These are phyloP conservation scores for Diplodia intermedia DNA, from an alignment of 2,329 filamentous ascomycete genomes.

Conservation along the genomic window DNA sequence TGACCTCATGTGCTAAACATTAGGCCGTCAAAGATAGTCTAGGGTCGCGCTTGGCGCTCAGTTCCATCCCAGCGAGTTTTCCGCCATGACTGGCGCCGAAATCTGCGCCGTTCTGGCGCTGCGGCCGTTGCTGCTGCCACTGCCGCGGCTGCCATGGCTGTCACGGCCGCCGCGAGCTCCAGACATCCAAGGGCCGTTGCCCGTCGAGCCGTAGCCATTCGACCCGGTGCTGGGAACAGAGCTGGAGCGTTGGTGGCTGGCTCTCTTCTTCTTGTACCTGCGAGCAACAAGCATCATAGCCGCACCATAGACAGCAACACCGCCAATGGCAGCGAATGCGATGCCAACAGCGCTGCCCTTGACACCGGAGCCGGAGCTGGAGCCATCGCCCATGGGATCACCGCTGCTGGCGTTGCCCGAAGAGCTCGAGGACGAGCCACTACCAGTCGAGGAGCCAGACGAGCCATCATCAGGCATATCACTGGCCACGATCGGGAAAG, in stretches of 20 bases:
- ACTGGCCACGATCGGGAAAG: constrained; percentile 71
- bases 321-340: constrained; percentile 76
- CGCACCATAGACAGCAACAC: constrained; percentile 86
- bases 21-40: constrained; percentile 25
- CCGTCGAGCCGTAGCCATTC: constrained; percentile 48
- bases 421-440: constrained; percentile 45
- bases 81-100: constrained; percentile 86
- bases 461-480: constrained; percentile 51
- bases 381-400: constrained; percentile 51
- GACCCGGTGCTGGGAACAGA: constrained; percentile 76
- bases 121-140: constrained; percentile 70
- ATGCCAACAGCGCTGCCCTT: constrained; percentile 72
- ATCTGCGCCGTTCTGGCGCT: constrained; percentile 75
- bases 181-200: constrained; percentile 57
- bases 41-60: constrained; percentile 53
- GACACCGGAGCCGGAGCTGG: constrained; percentile 61
- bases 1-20: constrained; percentile 34
- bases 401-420: constrained; percentile 47
- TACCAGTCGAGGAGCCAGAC: constrained; percentile 49
- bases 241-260: constrained; percentile 76
- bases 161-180: constrained; percentile 47
- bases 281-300: constrained; percentile 94
- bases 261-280: constrained; percentile 85
- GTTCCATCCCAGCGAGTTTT: constrained; percentile 97
- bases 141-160: constrained; percentile 51